A percentile compares a stretch with the other conserved stretches of the same genome.
phyloP scores from a whole-genome alignment of 352 stramenopile genomes.

The Globisporangium sylvaticum region DNA sequence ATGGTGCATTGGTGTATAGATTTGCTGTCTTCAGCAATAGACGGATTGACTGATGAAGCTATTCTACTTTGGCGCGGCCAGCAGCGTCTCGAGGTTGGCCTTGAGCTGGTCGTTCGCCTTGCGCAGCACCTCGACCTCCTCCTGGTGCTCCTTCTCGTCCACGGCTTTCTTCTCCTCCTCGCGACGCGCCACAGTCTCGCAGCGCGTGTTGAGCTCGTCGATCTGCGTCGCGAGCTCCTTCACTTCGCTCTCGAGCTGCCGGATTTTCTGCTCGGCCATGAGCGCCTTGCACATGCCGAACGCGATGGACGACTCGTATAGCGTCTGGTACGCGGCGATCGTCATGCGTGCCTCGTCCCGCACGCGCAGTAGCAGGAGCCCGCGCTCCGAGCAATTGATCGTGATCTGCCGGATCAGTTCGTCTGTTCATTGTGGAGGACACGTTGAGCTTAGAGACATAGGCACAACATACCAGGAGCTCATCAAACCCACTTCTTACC shows the following conservation, averaged over 20 bases:
- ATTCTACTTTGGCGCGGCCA: constrained; percentile 53
- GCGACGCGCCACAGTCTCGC: constrained; percentile 50
- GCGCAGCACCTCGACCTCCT: constrained; percentile 83
- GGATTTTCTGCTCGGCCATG: constrained; percentile 88
- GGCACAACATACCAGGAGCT: not conserved
- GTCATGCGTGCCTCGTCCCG: constrained; percentile 91
- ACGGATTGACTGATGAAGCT: not conserved
- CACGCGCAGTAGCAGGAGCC: constrained; percentile 86
- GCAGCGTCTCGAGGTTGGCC: constrained; percentile 84
- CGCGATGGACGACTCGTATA: constrained; percentile 91
- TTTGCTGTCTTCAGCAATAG: not conserved
- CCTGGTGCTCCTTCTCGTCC: constrained; percentile 85
- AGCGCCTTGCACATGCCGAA: constrained; percentile 93
- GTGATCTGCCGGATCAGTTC: constrained; percentile 92
- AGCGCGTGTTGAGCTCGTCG: constrained; percentile 61
- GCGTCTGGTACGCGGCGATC: constrained; percentile 89
- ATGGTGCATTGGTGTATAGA: not conserved
- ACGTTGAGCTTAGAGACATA: not conserved
- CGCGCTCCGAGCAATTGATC: constrained; percentile 91
- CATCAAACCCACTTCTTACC: constrained; percentile 23
- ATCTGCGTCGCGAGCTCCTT: constrained; percentile 79
- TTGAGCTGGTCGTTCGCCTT: constrained; percentile 90
- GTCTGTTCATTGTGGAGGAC: constrained; percentile 35
- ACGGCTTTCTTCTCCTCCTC: constrained; percentile 60
- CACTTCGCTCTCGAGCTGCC: constrained; percentile 69